Percentiles rank a stretch among this genome's conserved stretches.
Conservation (phyloP, 768 basidiomycete species). For the Pleurotus salmoneostramineus region DNA sequence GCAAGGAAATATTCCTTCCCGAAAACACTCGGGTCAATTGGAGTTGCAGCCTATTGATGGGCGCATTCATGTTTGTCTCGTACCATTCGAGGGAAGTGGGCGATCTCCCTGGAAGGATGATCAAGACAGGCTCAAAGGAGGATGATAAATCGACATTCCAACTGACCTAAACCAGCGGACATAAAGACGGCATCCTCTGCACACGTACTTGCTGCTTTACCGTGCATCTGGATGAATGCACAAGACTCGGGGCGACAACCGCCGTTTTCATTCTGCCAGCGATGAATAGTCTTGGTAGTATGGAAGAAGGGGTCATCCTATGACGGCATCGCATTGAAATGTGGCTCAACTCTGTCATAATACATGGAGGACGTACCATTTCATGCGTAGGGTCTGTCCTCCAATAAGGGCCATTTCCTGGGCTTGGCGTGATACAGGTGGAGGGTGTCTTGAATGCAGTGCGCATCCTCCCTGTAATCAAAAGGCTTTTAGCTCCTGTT, state of each 20-base stretch:
- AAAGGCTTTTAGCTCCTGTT: constrained; percentile 34
- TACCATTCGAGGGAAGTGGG: constrained; percentile 31
- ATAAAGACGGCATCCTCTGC: constrained; percentile 35
- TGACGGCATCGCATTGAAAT: not conserved
- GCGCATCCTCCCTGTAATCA: constrained; percentile 37
- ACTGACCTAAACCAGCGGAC: constrained; percentile 40
- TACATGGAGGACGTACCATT: constrained; percentile 20
- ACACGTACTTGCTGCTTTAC: constrained; percentile 36
- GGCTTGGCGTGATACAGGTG: not conserved
- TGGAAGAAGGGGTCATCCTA: constrained; percentile 43
- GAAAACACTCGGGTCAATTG: constrained; percentile 28
- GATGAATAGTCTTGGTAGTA: constrained; percentile 29
- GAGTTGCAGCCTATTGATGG: constrained; percentile 30
- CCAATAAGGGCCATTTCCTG: constrained; percentile 24
- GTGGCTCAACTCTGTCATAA: too few species aligned
- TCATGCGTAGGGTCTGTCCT: constrained; percentile 46
- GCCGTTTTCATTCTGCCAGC: constrained; percentile 33
- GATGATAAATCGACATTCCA: too few species aligned
- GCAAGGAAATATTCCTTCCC: constrained; percentile 32
- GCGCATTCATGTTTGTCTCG: constrained; percentile 23
- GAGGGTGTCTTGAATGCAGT: constrained; percentile 22
- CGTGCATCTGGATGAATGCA: constrained; percentile 45
- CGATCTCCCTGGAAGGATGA: constrained; percentile 14
- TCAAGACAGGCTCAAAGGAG: too few species aligned
- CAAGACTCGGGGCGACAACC: constrained; percentile 36